phyloP scores from a whole-genome alignment of 331 rosid genomes.

The Phaseolus coccineus region DNA sequence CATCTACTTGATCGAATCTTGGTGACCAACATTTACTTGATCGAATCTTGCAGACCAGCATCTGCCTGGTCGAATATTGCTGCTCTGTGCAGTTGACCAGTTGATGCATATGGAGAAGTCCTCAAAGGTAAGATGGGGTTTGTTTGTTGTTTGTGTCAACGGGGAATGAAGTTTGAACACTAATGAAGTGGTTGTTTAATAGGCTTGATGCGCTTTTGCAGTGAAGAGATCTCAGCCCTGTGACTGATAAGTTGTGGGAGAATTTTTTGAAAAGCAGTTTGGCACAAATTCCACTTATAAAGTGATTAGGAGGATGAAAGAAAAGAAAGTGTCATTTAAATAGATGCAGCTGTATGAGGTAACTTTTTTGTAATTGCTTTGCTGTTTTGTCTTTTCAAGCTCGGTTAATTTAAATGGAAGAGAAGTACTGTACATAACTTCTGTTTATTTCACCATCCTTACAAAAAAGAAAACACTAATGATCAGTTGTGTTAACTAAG shows the following conservation, averaged over 20 bases:
- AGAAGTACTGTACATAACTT: background rate
- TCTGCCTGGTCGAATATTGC: conserved; percentile 74
- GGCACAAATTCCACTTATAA: conserved; percentile 47
- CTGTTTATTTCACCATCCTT: background rate
- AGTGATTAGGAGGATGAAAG: conserved; percentile 68
- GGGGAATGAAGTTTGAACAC: background rate
- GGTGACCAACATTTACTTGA: no score
- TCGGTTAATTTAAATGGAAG: conserved; percentile 21
- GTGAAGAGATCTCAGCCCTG: conserved; percentile 83
- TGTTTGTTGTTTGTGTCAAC: conserved; percentile 14
- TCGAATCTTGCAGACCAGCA: conserved; percentile 52
- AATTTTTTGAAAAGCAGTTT: conserved; percentile 69
- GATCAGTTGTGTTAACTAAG: no score
- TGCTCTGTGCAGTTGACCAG: conserved; percentile 76
- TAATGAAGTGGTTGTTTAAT: conserved; percentile 30
- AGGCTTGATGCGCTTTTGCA: conserved; percentile 45
- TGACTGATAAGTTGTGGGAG: conserved; percentile 84
- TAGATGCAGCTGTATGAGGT: conserved; percentile 88
- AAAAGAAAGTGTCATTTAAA: conserved; percentile 57
- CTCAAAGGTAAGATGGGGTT: conserved; percentile 60
- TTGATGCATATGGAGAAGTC: conserved; percentile 82
- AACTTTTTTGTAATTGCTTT: conserved; percentile 28
- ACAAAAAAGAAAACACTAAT: no score
- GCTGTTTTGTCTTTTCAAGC: conserved; percentile 4
- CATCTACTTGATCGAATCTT: no score